phyloP scores from a whole-genome alignment of 345 rosid species.

The Iberis pinnata region DNA sequence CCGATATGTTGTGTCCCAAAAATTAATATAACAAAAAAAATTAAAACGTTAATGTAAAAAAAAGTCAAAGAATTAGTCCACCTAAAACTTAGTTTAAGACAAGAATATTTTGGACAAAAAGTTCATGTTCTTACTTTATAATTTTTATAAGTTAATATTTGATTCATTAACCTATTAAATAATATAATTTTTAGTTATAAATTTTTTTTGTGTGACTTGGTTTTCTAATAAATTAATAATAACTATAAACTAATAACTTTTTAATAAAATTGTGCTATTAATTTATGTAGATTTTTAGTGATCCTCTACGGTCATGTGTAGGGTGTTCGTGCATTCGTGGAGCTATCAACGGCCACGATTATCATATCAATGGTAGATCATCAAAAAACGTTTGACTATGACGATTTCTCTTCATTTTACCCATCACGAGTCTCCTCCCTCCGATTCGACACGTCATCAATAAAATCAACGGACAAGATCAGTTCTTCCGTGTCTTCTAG shows the following conservation, averaged over 20 bases:
- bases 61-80: conserved; percentile 26
- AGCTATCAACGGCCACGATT: conserved; percentile 57
- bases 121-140: too few relatives aligned
- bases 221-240: neutral
- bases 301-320: conserved; percentile 32
- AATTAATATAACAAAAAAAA: too few relatives aligned
- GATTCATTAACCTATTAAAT: too few relatives aligned
- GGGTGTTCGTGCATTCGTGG: conserved; percentile 97
- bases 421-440: conserved; percentile 80
- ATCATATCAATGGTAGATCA: conserved; percentile 71
- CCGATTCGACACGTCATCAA: conserved; percentile 63
- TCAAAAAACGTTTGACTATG: conserved; percentile 63
- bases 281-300: too few relatives aligned
- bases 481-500: conserved; percentile 68
- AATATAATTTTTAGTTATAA: too few relatives aligned
- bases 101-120: too few relatives aligned
- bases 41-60: too few relatives aligned
- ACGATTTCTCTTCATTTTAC: conserved; percentile 55
- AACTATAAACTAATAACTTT: too few relatives aligned
- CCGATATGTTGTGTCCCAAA: too few relatives aligned
- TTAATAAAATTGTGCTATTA: too few relatives aligned
- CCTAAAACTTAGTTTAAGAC: neutral
- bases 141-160: too few relatives aligned
- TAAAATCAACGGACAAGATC: conserved; percentile 57
- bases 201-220: too few relatives aligned